These are phyloP conservation scores for Backusella sp. DNA, from an alignment of 192 early-diverging fungal species.

Conservation along the genomic window DNA sequence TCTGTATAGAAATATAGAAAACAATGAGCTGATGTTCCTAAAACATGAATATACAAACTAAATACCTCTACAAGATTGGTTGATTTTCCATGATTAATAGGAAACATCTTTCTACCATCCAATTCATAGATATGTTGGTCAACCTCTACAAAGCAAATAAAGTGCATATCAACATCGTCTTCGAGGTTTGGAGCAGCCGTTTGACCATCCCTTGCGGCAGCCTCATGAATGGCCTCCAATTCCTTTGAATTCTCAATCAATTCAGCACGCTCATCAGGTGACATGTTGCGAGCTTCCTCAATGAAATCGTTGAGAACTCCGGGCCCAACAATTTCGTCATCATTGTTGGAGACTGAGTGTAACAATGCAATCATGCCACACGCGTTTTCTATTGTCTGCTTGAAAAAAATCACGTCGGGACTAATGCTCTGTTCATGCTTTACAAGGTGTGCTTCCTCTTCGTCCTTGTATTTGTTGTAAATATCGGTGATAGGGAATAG, in stretches of 20 bases:
- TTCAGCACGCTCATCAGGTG: conserved; percentile 73
- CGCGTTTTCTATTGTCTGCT: conserved; percentile 88
- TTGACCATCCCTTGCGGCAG: conserved; percentile 60
- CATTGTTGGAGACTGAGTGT: conserved; percentile 82
- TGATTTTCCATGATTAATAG: conserved; percentile 80
- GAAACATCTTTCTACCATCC: conserved; percentile 80
- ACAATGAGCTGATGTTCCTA: conserved; percentile 1
- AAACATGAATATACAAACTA: neutral
- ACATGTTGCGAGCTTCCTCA: conserved; percentile 53
- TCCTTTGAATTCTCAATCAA: conserved; percentile 63
- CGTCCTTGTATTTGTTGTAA: conserved; percentile 50
- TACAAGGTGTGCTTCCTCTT: conserved; percentile 46
- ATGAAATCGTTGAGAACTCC: conserved; percentile 68
- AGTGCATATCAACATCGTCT: conserved; percentile 80
- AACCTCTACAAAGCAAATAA: conserved; percentile 77
- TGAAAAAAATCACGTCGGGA: conserved; percentile 70
- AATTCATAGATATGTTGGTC: conserved; percentile 85
- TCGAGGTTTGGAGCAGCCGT: conserved; percentile 72
- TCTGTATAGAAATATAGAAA: conserved; percentile 20
- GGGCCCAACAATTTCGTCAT: conserved; percentile 43
- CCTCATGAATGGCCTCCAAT: conserved; percentile 56
- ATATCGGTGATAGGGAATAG: conserved; percentile 80
- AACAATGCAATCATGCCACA: conserved; percentile 95
- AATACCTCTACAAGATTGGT: conserved; percentile 58
- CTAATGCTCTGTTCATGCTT: conserved; percentile 52